These are phyloP conservation scores for Triangularia setosa DNA, from an alignment of 2,329 filamentous ascomycete genomes.

Conservation along the genomic window DNA sequence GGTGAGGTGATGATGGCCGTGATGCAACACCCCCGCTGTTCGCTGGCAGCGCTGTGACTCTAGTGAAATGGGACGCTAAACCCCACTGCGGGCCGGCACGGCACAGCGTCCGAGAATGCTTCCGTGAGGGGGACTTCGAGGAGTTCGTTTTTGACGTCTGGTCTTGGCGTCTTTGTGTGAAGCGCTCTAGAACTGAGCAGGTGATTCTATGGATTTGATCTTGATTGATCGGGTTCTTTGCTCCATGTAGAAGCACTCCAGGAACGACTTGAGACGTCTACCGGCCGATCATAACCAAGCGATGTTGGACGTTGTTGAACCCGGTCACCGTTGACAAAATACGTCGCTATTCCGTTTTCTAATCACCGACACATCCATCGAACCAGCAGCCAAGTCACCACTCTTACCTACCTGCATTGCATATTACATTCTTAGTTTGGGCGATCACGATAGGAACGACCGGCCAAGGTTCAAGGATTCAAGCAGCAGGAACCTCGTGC, in stretches of 20 bases:
- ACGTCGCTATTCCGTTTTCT: background rate
- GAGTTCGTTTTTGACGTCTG: background rate
- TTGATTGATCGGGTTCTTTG: background rate
- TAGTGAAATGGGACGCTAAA: background rate
- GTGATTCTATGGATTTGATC: constrained; percentile 1
- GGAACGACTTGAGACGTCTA: background rate
- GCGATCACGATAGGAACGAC: background rate
- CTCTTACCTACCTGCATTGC: background rate
- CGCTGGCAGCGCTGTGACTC: background rate
- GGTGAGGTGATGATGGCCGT: background rate
- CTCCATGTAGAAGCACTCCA: background rate
- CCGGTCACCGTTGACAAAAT: background rate
- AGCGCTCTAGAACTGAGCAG: constrained; percentile 15
- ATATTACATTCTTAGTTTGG: background rate
- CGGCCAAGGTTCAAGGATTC: background rate
- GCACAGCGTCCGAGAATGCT: constrained; percentile 4
- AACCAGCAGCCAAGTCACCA: background rate
- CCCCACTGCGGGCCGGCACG: constrained; percentile 14
- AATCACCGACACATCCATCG: background rate
- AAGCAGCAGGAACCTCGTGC: background rate
- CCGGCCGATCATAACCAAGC: background rate
- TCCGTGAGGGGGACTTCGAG: background rate
- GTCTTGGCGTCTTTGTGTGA: background rate
- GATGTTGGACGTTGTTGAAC: background rate
- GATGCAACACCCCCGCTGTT: background rate